Evolutionary conservation across 495 filamentous ascomycete genomes (phyloP).

Genomic region (Chaetomium cochliodes): DNA sequence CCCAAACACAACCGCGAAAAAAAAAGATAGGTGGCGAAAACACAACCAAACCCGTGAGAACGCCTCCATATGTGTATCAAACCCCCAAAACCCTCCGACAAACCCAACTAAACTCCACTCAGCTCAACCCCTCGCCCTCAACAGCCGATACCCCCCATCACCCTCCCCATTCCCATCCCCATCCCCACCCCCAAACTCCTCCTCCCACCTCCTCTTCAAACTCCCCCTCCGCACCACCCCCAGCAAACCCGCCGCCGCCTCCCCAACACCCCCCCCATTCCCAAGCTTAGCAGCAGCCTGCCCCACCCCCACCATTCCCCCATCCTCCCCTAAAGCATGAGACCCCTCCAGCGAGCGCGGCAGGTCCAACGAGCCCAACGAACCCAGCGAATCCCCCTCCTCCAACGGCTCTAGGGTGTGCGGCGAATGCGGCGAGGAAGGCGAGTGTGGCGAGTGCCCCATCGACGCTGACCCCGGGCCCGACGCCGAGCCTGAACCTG

Average conservation of each 20-base stretch:
- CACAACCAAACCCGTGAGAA: no score
- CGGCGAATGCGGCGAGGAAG: neutral
- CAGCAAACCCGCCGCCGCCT: neutral
- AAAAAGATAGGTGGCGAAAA: no score
- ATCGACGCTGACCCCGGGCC: no score
- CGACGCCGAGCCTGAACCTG: neutral
- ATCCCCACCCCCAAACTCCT: neutral
- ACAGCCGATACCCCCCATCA: neutral
- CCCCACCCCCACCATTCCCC: no score
- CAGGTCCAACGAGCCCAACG: no score
- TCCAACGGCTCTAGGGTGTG: no score
- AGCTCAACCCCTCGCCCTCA: conserved; percentile 4
- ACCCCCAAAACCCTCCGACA: neutral
- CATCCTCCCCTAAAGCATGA: no score
- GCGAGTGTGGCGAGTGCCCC: neutral
- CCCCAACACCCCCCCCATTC: neutral
- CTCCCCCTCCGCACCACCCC: neutral
- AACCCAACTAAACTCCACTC: no score
- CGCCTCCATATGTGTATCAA: neutral
- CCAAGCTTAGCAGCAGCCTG: neutral
- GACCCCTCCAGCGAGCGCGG: no score
- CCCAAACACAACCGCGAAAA: no score
- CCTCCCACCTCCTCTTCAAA: conserved; percentile 4
- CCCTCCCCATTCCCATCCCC: neutral
- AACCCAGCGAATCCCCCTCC: no score